Evolutionary conservation across 768 basidiomycete genomes (phyloP).

Genomic region (Xanthoconium purpureum): DNA sequence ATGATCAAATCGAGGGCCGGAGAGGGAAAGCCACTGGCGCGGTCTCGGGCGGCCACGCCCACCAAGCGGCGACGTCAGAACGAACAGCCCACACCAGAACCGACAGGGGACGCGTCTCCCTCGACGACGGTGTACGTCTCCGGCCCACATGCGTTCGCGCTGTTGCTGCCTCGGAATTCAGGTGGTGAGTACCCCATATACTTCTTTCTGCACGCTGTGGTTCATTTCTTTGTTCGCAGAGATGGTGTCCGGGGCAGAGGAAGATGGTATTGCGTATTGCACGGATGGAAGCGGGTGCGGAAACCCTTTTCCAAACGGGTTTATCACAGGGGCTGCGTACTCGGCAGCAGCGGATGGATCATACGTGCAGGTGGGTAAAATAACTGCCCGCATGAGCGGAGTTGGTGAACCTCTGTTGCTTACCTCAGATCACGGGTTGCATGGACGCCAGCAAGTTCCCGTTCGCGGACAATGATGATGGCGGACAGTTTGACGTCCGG

Average conservation of each 20-base stretch:
- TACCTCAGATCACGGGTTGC: slow-evolving; percentile 39
- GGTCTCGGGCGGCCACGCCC: slow-evolving; percentile 9
- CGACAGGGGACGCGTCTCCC: slow-evolving; percentile 34
- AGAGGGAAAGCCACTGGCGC: not conserved
- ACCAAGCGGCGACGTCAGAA: slow-evolving; percentile 22
- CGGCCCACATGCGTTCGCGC: slow-evolving; percentile 30
- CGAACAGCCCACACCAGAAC: slow-evolving; percentile 37
- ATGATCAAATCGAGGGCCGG: not conserved
- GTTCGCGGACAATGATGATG: slow-evolving; percentile 37
- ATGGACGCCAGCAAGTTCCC: slow-evolving; percentile 31
- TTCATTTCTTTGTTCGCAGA: slow-evolving; percentile 20
- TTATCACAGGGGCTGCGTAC: slow-evolving; percentile 38
- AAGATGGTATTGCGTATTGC: slow-evolving; percentile 38
- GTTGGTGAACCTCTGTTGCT: not conserved
- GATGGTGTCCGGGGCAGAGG: slow-evolving; percentile 39
- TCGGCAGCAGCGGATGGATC: slow-evolving; percentile 34
- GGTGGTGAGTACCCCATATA: slow-evolving; percentile 29
- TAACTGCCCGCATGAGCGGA: not conserved
- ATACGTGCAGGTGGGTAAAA: slow-evolving; percentile 37
- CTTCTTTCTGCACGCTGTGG: not conserved
- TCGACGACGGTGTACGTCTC: slow-evolving; percentile 37
- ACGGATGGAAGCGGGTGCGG: slow-evolving; percentile 30
- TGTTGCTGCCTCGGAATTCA: slow-evolving; percentile 32
- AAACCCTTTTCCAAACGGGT: slow-evolving; percentile 31
- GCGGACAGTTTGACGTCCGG: slow-evolving; percentile 50